Percentiles rank a stretch among this genome's conserved stretches.
Conservation (phyloP, 495 filamentous ascomycete species). For the Penicillium maclennaniae region DNA sequence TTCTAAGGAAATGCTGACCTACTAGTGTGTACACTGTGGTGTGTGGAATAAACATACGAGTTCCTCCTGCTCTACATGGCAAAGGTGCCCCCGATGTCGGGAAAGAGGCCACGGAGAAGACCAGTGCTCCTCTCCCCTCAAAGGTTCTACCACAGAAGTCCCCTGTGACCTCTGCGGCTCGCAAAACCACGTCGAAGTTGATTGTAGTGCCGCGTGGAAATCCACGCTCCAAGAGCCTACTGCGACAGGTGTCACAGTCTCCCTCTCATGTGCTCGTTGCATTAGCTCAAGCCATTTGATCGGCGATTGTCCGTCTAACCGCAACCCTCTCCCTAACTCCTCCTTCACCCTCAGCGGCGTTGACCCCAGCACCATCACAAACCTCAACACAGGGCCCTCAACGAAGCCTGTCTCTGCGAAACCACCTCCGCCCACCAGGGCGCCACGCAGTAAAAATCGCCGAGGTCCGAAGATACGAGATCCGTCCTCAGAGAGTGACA, state of each 20-base stretch:
- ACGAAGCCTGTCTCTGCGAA: not conserved
- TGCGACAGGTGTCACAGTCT: constrained; percentile 30
- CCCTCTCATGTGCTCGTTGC: constrained; percentile 49
- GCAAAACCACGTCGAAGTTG: constrained; percentile 36
- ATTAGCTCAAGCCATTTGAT: constrained; percentile 42
- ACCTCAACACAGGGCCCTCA: constrained; percentile 26
- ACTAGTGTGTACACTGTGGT: constrained; percentile 40
- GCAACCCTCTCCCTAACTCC: constrained; percentile 18
- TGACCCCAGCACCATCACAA: constrained; percentile 33
- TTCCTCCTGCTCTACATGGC: constrained; percentile 37
- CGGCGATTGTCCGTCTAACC: constrained; percentile 43
- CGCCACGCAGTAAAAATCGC: constrained; percentile 15
- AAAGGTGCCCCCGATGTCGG: constrained; percentile 44
- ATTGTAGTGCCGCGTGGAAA: constrained; percentile 44
- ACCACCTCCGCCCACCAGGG: constrained; percentile 3
- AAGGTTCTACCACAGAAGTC: constrained; percentile 33
- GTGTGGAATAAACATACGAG: constrained; percentile 39
- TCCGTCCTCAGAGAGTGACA: constrained; percentile 10
- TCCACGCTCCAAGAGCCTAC: constrained; percentile 21
- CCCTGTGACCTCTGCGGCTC: constrained; percentile 47
- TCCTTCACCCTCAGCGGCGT: constrained; percentile 36
- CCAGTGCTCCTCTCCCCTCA: constrained; percentile 38
- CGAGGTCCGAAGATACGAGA: not conserved
- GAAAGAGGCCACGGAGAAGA: constrained; percentile 41
- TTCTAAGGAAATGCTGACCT: constrained; percentile 3